A percentile compares a stretch with the other conserved stretches of the same genome.
Conservation (phyloP, 345 rosid genomes). For the Draba incana region DNA sequence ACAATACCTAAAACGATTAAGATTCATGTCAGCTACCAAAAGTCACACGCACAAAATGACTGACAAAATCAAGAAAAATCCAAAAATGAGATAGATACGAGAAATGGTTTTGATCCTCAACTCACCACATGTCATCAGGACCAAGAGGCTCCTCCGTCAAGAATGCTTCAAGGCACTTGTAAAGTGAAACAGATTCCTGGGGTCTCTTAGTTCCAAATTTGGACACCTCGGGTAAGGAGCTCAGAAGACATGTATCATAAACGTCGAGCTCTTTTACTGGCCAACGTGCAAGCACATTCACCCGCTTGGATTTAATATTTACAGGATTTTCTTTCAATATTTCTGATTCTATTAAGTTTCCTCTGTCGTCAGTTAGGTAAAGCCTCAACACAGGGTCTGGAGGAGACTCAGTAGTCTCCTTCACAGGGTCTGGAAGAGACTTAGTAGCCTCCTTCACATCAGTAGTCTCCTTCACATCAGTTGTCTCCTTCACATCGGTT, state of each 20-base stretch:
- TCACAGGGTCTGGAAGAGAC: slow-evolving; percentile 28
- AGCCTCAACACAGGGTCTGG: slow-evolving; percentile 63
- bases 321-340: slow-evolving; percentile 61
- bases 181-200: slow-evolving; percentile 80
- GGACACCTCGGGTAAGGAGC: slow-evolving; percentile 72
- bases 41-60: slow-evolving; percentile 4
- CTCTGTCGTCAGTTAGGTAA: slow-evolving; percentile 73
- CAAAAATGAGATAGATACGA: slow-evolving; percentile 14
- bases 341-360: slow-evolving; percentile 52
- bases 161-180: slow-evolving; percentile 97
- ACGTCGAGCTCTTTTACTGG: slow-evolving; percentile 62
- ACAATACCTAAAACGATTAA: slow-evolving; percentile 70
- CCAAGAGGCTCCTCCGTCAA: slow-evolving; percentile 97
- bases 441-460: slow-evolving; percentile 18
- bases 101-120: slow-evolving; percentile 31
- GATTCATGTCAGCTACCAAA: slow-evolving; percentile 30
- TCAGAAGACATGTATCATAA: slow-evolving; percentile 60
- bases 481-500: too few species aligned
- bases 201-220: slow-evolving; percentile 77
- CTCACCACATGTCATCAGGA: slow-evolving; percentile 99
- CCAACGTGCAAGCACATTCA: slow-evolving; percentile 80
- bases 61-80: not conserved
- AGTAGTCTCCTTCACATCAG: too few species aligned
- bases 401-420: slow-evolving; percentile 40
- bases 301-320: slow-evolving; percentile 46